Conservation (phyloP, 768 basidiomycete species). For the Leccinellum luteum region DNA sequence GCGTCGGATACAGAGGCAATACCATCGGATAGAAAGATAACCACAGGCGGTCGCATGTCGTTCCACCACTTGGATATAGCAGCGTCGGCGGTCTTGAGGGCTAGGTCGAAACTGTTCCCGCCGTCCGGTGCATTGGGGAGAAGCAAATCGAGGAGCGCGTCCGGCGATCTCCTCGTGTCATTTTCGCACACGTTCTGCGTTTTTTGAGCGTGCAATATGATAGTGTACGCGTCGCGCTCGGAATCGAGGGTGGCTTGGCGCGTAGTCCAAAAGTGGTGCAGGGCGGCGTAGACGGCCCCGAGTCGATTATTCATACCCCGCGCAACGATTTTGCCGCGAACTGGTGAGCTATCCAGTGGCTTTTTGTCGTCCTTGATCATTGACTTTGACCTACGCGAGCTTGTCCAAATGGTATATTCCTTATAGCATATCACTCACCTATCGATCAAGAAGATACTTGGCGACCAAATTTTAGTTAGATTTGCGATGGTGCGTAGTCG, state of each 20-base stretch:
- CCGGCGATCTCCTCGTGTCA: slow-evolving; percentile 42
- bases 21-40: slow-evolving; percentile 60
- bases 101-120: slow-evolving; percentile 43
- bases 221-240: slow-evolving; percentile 52
- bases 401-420: neutral
- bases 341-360: slow-evolving; percentile 41
- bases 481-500: neutral
- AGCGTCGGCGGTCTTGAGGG: slow-evolving; percentile 36
- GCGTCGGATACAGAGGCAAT: slow-evolving; percentile 40
- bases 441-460: slow-evolving; percentile 23
- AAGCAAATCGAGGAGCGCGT: slow-evolving; percentile 41
- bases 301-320: slow-evolving; percentile 41
- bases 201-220: slow-evolving; percentile 43
- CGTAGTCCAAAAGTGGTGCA: slow-evolving; percentile 53
- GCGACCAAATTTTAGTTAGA: neutral
- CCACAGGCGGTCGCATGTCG: slow-evolving; percentile 43
- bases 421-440: slow-evolving; percentile 2
- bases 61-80: slow-evolving; percentile 46
- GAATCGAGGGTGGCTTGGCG: slow-evolving; percentile 37
- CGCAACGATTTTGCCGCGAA: slow-evolving; percentile 8
- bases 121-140: slow-evolving; percentile 34
- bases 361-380: slow-evolving; percentile 41
- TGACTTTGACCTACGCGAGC: slow-evolving; percentile 44
- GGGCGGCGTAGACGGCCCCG: slow-evolving; percentile 54
- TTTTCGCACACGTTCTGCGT: slow-evolving; percentile 34